phyloP scores from a whole-genome alignment of 306 rosid species.

The Dryas alaskensis region DNA sequence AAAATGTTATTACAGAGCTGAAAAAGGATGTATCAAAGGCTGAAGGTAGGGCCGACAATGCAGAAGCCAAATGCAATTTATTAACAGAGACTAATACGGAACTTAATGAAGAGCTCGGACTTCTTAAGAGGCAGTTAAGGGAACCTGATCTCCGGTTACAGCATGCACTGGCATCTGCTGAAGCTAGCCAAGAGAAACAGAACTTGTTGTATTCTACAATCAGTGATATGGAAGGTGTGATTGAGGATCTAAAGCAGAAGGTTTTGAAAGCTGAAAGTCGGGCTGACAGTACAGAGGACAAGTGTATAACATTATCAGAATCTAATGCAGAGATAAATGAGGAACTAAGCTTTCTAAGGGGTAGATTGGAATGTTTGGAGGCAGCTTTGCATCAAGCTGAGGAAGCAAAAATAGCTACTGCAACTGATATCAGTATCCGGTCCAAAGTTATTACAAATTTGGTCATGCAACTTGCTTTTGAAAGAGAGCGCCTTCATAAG shows the following conservation, averaged over 20 bases:
- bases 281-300: constrained; percentile 74
- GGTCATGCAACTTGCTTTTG: constrained; percentile 71
- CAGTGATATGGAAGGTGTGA: constrained; percentile 73
- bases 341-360: constrained; percentile 60
- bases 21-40: constrained; percentile 38
- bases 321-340: constrained; percentile 62
- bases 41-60: constrained; percentile 45
- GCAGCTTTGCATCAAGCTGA: constrained; percentile 62
- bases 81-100: constrained; percentile 38
- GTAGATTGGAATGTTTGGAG: constrained; percentile 62
- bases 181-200: constrained; percentile 85
- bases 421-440: constrained; percentile 56
- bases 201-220: constrained; percentile 59
- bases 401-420: constrained; percentile 64
- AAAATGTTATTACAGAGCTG: constrained; percentile 32
- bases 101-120: constrained; percentile 43
- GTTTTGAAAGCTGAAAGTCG: constrained; percentile 65
- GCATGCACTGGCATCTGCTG: constrained; percentile 75
- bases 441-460: constrained; percentile 55
- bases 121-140: constrained; percentile 50
- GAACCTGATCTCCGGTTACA: constrained; percentile 56
- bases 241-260: constrained; percentile 68
- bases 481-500: constrained; percentile 88
- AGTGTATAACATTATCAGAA: constrained; percentile 65
- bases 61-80: constrained; percentile 40